These are phyloP conservation scores for Puccinia coronata DNA, from an alignment of 1,284 basidiomycete genomes.

Conservation along the genomic window DNA sequence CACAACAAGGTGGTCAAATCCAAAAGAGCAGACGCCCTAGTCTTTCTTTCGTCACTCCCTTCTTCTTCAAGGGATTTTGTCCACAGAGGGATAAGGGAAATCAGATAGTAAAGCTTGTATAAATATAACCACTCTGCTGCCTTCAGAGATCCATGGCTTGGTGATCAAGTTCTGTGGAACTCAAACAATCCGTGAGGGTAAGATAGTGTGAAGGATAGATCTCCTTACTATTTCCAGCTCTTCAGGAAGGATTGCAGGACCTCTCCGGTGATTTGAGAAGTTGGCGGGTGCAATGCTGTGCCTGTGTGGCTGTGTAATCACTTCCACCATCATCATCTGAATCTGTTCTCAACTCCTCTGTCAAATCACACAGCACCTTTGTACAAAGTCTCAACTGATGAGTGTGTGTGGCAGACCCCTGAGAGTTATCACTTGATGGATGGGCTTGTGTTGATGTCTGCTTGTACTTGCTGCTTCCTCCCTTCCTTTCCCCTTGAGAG, in stretches of 20 bases:
- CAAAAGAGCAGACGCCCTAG: not conserved
- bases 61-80: too few relatives aligned
- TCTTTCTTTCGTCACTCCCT: not conserved
- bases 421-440: too few relatives aligned
- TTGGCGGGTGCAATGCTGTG: not conserved
- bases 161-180: not conserved
- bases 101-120: not conserved
- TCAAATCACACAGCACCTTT: not conserved
- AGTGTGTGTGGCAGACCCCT: not conserved
- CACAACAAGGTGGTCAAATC: not conserved
- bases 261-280: not conserved
- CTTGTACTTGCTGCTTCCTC: too few relatives aligned
- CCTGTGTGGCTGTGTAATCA: too few relatives aligned
- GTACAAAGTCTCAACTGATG: not conserved
- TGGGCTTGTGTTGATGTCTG: not conserved
- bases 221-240: not conserved
- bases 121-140: not conserved
- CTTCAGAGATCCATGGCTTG: slow-evolving; percentile 1
- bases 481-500: too few relatives aligned
- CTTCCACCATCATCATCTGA: not conserved
- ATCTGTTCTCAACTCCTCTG: too few relatives aligned
- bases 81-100: not conserved
- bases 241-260: not conserved
- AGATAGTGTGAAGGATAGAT: not conserved
- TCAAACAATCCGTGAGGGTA: not conserved